Evolutionary conservation across 495 filamentous ascomycete genomes (phyloP).

Genomic region (Terfezia boudieri): DNA sequence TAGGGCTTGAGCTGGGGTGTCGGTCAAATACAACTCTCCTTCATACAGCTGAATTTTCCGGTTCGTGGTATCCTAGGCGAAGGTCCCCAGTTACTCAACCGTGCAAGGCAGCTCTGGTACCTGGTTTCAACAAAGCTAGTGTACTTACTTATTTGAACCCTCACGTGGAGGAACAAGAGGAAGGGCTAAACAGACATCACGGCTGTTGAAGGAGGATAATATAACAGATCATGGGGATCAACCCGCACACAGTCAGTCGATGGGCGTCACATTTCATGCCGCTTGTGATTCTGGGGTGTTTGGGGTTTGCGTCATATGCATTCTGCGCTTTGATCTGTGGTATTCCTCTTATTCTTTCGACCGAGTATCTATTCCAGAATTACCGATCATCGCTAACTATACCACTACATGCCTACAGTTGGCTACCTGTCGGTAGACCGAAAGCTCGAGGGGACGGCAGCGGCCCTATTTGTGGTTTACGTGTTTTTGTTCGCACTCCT

Average conservation of each 20-base stretch:
- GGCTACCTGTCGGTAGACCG: slow-evolving; percentile 8
- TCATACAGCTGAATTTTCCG: too few relatives aligned
- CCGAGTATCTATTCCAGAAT: not conserved
- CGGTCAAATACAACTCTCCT: too few relatives aligned
- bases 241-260: slow-evolving; percentile 6
- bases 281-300: slow-evolving; percentile 31
- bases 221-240: not conserved
- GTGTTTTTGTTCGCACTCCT: slow-evolving; percentile 44
- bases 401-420: slow-evolving; percentile 3
- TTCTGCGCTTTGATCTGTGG: slow-evolving; percentile 30
- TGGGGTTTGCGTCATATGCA: slow-evolving; percentile 41
- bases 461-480: slow-evolving; percentile 47
- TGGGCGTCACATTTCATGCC: slow-evolving; percentile 28
- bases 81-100: too few relatives aligned
- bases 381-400: slow-evolving; percentile 2
- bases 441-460: slow-evolving; percentile 33
- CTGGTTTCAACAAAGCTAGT: too few relatives aligned
- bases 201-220: too few relatives aligned
- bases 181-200: too few relatives aligned
- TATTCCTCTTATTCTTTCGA: slow-evolving; percentile 1
- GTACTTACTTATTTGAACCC: too few relatives aligned
- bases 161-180: too few relatives aligned
- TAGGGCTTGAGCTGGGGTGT: too few relatives aligned
- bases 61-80: too few relatives aligned
- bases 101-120: too few relatives aligned